phyloP scores from a whole-genome alignment of 2,329 filamentous ascomycete species.

The Diaporthe eres region DNA sequence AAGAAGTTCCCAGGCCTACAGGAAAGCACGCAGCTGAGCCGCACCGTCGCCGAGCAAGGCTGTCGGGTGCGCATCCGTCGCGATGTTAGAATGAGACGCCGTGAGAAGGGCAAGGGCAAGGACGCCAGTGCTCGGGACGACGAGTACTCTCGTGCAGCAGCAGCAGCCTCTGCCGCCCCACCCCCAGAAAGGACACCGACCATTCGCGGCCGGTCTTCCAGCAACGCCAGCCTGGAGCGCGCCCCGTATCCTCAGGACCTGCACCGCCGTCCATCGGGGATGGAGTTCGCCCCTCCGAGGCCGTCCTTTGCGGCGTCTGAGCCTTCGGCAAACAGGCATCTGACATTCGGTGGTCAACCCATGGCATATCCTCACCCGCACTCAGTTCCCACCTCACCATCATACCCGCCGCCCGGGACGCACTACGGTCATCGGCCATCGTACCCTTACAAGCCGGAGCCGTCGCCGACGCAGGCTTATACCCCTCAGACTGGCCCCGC shows the following conservation, averaged over 20 bases:
- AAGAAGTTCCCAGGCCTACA: slow-evolving; percentile 98
- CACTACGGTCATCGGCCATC: slow-evolving; percentile 39
- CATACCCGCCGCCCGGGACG: slow-evolving; percentile 48
- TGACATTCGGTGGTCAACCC: slow-evolving; percentile 47
- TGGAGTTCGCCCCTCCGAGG: slow-evolving; percentile 51
- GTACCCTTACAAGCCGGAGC: slow-evolving; percentile 46
- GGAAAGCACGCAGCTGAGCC: slow-evolving; percentile 89
- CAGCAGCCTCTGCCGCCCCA: slow-evolving; percentile 22
- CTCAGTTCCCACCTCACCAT: slow-evolving; percentile 52
- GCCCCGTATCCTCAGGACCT: slow-evolving; percentile 49
- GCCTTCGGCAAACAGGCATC: slow-evolving; percentile 44
- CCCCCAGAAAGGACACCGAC: slow-evolving; percentile 49
- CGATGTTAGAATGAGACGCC: slow-evolving; percentile 66
- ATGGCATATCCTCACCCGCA: slow-evolving; percentile 47
- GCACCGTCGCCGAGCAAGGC: slow-evolving; percentile 94
- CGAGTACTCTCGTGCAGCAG: slow-evolving; percentile 46
- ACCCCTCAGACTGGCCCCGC: slow-evolving; percentile 46
- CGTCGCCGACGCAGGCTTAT: slow-evolving; percentile 48
- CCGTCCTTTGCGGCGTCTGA: slow-evolving; percentile 44
- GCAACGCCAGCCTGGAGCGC: slow-evolving; percentile 50
- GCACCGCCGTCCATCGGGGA: slow-evolving; percentile 51
- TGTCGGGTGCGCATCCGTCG: slow-evolving; percentile 96
- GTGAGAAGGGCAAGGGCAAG: slow-evolving; percentile 64
- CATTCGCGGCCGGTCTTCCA: slow-evolving; percentile 51
- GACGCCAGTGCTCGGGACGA: slow-evolving; percentile 50